Evolutionary conservation across 306 rosid species (phyloP), one percentile per base, ranked within the genome.

Genomic region (Quercus suber): DNA sequence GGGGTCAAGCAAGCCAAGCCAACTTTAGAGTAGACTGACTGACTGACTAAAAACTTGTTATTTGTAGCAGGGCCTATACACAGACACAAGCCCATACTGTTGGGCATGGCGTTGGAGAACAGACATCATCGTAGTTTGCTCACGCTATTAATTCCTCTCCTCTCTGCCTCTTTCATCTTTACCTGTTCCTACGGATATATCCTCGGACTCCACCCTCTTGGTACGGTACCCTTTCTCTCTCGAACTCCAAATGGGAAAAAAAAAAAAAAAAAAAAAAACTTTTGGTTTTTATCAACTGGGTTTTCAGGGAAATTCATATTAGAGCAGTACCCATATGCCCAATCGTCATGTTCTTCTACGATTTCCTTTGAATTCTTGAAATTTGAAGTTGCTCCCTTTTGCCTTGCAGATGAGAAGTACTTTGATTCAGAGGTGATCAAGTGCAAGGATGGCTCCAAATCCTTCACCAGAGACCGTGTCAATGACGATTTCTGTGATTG

Each of bases 401-500:
- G 11, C 45, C 45, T 49, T 90, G 82, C 93, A 94, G 99, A 94
- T 81, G 95, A 87, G 82, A 87, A 86, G 18, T 89, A 88, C 80
- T 94, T 83, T 65, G 77, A 83, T 53, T 77, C 92, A 20, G 84
- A 83, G 71, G 82, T 84, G 75, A 91, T 94, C 76, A 80, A 81
- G 67, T 94, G 99, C 88, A 94, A 77, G 89, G 97, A 91, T 73
- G 87, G 89, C 43, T 87, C 92, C 55, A 91, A 88, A 82, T 89
- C 89, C 12, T 89, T 94, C 86, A 70, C 82, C 77, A 84, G 89
- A 78, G 88, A 91, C 69, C 97, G 95, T 73, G 91, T 94, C 74
- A 92, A 94, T 55, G 97, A 91, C 72, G 49, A 94, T 80, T 92
- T 84, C 85, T 94, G 97, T 18, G 99, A 92, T 69, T 94, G 99